A percentile compares a stretch with the other conserved stretches of the same genome.
Evolutionary conservation across 495 filamentous ascomycete species (phyloP).

Genomic region (Penicillium angulare): DNA sequence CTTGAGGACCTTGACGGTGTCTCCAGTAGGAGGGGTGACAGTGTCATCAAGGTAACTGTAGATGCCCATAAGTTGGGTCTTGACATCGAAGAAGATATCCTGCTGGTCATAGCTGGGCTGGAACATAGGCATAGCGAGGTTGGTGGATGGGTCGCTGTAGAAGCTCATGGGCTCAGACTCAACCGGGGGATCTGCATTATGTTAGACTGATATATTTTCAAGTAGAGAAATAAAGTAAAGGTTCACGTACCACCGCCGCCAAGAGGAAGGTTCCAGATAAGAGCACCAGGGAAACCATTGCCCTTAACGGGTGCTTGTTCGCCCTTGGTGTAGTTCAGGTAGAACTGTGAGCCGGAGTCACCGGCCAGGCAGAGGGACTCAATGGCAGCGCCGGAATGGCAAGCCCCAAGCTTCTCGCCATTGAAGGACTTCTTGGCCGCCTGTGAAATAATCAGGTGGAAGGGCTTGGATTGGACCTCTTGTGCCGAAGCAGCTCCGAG

Average conservation of each 20-base stretch:
- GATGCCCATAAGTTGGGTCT: slow-evolving; percentile 38
- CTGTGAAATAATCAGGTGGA: slow-evolving; percentile 17
- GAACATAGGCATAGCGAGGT: slow-evolving; percentile 52
- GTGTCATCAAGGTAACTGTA: slow-evolving; percentile 45
- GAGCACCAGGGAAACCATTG: not conserved
- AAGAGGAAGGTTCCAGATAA: slow-evolving; percentile 12
- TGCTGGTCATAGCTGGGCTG: slow-evolving; percentile 22
- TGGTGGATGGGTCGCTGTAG: slow-evolving; percentile 39
- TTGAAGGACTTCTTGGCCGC: slow-evolving; percentile 29
- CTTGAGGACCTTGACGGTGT: slow-evolving; percentile 26
- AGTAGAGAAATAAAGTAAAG: not conserved
- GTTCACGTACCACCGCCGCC: not conserved
- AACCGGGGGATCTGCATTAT: not conserved
- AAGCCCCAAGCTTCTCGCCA: slow-evolving; percentile 41
- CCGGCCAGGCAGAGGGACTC: slow-evolving; percentile 49
- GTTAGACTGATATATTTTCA: not conserved
- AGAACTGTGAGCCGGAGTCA: slow-evolving; percentile 38
- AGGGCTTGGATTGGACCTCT: slow-evolving; percentile 28
- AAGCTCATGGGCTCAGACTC: slow-evolving; percentile 40
- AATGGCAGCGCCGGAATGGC: slow-evolving; percentile 56
- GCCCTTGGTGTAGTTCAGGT: slow-evolving; percentile 34
- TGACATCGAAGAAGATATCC: slow-evolving; percentile 47
- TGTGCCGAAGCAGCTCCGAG: slow-evolving; percentile 11
- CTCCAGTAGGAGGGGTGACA: slow-evolving; percentile 17
- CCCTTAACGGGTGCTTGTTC: slow-evolving; percentile 8